Evolutionary conservation across 2,329 filamentous ascomycete genomes (phyloP), one percentile per base, ranked within the genome.

Genomic region (Paecilomyces dactylethromorphus): DNA sequence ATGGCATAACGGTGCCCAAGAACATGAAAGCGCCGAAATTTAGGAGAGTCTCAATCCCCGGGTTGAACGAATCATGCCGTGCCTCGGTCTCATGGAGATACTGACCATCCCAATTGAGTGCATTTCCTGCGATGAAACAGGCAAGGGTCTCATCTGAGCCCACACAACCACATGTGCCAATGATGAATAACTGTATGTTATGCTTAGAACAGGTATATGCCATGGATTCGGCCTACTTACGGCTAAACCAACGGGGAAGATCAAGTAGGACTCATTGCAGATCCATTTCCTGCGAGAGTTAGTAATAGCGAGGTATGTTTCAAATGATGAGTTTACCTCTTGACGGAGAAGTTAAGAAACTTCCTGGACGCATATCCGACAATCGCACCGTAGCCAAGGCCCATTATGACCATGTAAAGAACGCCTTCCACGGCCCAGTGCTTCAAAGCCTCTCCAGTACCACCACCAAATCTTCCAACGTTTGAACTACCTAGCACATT

Each of bases 1-100:
- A 86, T 0, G 83, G 84, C 56, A 86, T 76, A 53, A 81, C 76
- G 4, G 77, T 76, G 0, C 84, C 84, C 51, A 86, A 76, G 60
- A 83, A 86, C 74, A 85, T 82, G 68, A 86, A 86, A 21, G 81
- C 82, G 7, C 79, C 82, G 63, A 85, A 84, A 66, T 86, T 87
- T 55, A 87, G 74, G 0, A 86, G 67, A 0, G 84, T 79, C 56
- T 86, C 83, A 12, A 87, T 76, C 39, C 78, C 80, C 1, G 79
- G 77, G 66, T 87, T 87, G 63, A 87, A 83, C 53, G 85, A 82
- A 59, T 87, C 84, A 64, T 85, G 83, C 8, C 83, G 79, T 8
- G 76, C 71, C 58, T 84, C 76, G 0, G 81, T 77, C 67, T 87
- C 84, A 3, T 75, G 74, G 2, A 85, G 79, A 63, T 82, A 87